Percentiles rank a stretch among this genome's conserved stretches.
Evolutionary conservation across 108 stramenopile genomes (phyloP).

Genomic region (Skeletonema marinoi): DNA sequence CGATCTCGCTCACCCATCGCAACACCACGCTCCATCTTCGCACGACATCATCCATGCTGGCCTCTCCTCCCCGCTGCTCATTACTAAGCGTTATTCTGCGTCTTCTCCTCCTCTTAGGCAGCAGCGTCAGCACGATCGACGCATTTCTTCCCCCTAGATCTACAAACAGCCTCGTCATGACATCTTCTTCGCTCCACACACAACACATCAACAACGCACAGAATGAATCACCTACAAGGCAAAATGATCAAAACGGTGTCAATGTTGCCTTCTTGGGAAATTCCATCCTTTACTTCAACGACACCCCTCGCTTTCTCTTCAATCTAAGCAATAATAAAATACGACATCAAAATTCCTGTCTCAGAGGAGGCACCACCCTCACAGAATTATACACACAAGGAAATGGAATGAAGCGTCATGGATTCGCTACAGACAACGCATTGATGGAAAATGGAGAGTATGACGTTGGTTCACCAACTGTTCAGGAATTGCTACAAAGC

Average conservation of each 20-base stretch:
- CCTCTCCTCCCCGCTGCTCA: too few relatives aligned
- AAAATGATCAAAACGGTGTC: conserved; percentile 12
- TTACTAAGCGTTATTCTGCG: too few relatives aligned
- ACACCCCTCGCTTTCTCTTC: conserved; percentile 68
- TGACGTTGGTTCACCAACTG: conserved; percentile 73
- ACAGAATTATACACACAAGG: conserved; percentile 51
- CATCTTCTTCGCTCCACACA: too few relatives aligned
- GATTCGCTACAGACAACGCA: conserved; percentile 53
- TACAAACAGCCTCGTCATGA: too few relatives aligned
- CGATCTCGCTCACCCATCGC: too few relatives aligned
- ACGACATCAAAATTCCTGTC: conserved; percentile 63
- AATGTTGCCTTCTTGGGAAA: conserved; percentile 70
- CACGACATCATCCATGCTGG: too few relatives aligned
- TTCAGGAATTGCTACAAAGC: conserved; percentile 41
- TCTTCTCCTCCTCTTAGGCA: too few relatives aligned
- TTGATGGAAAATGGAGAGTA: conserved; percentile 36
- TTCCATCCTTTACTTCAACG: conserved; percentile 79
- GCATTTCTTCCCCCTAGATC: too few relatives aligned
- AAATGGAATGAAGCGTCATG: conserved; percentile 65
- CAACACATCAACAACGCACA: too few relatives aligned
- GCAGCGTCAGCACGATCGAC: too few relatives aligned
- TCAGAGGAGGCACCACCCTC: conserved; percentile 65
- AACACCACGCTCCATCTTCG: too few relatives aligned
- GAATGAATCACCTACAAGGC: too few relatives aligned
- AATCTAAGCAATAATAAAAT: conserved; percentile 32